These are phyloP conservation scores for Dictyophora rubrovolvata DNA, from an alignment of 768 basidiomycete species.

Conservation along the genomic window DNA sequence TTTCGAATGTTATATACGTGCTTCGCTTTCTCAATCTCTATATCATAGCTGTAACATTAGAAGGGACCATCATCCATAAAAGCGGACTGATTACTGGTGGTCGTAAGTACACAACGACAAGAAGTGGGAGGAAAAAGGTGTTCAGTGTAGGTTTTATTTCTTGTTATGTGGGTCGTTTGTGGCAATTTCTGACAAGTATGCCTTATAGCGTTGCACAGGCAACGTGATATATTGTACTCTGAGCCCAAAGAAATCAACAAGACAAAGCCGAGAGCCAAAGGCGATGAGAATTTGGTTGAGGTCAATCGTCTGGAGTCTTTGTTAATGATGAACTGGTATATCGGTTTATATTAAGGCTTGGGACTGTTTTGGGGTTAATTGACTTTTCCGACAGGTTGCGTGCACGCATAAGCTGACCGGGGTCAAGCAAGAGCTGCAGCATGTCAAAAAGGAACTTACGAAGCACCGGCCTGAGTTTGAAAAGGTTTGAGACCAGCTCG, in stretches of 20 bases:
- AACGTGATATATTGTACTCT: constrained; percentile 59
- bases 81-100: constrained; percentile 97
- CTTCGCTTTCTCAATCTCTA: not conserved
- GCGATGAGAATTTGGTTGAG: constrained; percentile 48
- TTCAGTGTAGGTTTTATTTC: constrained; percentile 49
- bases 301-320: constrained; percentile 72
- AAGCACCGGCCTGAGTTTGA: constrained; percentile 58
- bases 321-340: constrained; percentile 80
- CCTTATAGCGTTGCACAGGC: constrained; percentile 38
- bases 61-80: constrained; percentile 96
- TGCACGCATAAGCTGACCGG: constrained; percentile 68
- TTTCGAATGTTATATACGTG: not conserved
- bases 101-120: constrained; percentile 64
- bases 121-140: constrained; percentile 93
- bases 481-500: constrained; percentile 36
- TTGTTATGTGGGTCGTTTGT: not conserved
- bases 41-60: constrained; percentile 78
- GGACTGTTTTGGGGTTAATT: too few species aligned
- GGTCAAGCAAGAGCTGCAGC: constrained; percentile 75
- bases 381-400: constrained; percentile 43
- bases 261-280: constrained; percentile 72
- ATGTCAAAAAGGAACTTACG: constrained; percentile 62
- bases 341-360: too few species aligned
- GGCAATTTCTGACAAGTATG: constrained; percentile 35
- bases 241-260: constrained; percentile 80